These are phyloP conservation scores for Kodamaea restingae DNA, from an alignment of 805 yeast species.

Conservation along the genomic window DNA sequence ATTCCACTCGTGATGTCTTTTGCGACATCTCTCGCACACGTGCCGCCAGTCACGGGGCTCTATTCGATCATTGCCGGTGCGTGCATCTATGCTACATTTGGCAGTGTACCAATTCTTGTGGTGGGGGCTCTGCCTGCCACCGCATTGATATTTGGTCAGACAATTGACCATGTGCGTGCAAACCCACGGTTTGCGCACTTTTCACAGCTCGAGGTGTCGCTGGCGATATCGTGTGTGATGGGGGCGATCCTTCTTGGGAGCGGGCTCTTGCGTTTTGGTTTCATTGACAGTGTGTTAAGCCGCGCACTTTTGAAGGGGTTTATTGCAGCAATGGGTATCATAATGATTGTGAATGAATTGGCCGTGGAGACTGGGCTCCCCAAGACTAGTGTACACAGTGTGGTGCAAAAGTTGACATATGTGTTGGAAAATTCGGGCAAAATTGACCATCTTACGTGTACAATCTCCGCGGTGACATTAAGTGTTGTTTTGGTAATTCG, in stretches of 20 bases:
- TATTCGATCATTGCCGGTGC: conserved; percentile 77
- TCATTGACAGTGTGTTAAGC: conserved; percentile 73
- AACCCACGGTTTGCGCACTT: conserved; percentile 41
- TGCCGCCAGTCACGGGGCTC: conserved; percentile 77
- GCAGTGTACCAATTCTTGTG: conserved; percentile 83
- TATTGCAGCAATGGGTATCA: conserved; percentile 78
- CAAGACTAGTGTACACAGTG: conserved; percentile 16
- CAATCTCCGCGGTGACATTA: conserved; percentile 21
- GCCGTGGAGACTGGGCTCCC: conserved; percentile 46
- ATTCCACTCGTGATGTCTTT: conserved; percentile 55
- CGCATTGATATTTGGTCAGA: conserved; percentile 77
- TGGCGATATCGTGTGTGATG: conserved; percentile 17
- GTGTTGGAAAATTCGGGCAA: conserved; percentile 9
- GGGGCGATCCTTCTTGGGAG: conserved; percentile 18
- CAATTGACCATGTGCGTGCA: conserved; percentile 43
- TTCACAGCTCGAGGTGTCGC: conserved; percentile 25
- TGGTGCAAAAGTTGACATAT: conserved; percentile 19
- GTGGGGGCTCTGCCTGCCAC: conserved; percentile 93
- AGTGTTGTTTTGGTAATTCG: conserved; percentile 20
- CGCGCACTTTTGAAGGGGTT: conserved; percentile 78
- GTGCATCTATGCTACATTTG: conserved; percentile 68
- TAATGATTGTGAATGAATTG: conserved; percentile 59
- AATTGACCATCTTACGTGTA: conserved; percentile 15
- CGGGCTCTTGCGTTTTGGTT: conserved; percentile 72
- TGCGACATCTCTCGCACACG: conserved; percentile 79